These are phyloP conservation scores for Zygotorulaspora mrakii DNA, from an alignment of 1,139 yeast genomes.

Conservation along the genomic window DNA sequence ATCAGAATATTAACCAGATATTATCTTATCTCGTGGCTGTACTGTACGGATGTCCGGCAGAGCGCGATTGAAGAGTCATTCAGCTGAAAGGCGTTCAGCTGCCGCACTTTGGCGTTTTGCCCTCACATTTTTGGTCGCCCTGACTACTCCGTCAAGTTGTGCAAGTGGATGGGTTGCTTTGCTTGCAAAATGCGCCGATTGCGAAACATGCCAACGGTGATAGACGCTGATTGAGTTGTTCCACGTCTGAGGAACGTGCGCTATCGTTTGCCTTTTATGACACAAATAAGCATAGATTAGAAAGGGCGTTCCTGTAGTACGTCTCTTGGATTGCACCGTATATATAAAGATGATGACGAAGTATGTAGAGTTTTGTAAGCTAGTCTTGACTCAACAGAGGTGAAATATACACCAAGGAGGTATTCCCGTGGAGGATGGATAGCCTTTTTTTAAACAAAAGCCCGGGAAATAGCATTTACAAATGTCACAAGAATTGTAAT, in stretches of 20 bases:
- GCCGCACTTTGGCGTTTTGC: neutral
- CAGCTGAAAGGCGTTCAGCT: neutral
- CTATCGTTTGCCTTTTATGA: neutral
- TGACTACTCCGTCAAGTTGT: neutral
- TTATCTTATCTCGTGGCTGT: too few species aligned
- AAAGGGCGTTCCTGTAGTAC: too few species aligned
- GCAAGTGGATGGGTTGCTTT: too few species aligned
- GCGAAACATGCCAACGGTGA: too few species aligned
- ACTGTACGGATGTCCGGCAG: too few species aligned
- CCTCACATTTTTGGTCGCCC: neutral
- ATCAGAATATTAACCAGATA: too few species aligned
- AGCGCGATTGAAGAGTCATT: too few species aligned
- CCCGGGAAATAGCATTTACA: constrained; percentile 1
- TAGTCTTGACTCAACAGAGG: too few species aligned
- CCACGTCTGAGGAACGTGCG: neutral
- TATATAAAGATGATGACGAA: neutral
- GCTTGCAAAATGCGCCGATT: neutral
- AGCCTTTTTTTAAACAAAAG: neutral
- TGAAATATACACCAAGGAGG: too few species aligned
- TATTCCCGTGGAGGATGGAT: too few species aligned
- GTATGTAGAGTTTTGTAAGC: too few species aligned
- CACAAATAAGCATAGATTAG: neutral
- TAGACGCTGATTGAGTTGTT: too few species aligned
- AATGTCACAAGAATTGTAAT: constrained; percentile 8
- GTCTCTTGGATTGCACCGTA: neutral